Base-by-base conservation (phyloP, 1,284 basidiomycete species). In the Microbotryomycetes sp. region DNA sequence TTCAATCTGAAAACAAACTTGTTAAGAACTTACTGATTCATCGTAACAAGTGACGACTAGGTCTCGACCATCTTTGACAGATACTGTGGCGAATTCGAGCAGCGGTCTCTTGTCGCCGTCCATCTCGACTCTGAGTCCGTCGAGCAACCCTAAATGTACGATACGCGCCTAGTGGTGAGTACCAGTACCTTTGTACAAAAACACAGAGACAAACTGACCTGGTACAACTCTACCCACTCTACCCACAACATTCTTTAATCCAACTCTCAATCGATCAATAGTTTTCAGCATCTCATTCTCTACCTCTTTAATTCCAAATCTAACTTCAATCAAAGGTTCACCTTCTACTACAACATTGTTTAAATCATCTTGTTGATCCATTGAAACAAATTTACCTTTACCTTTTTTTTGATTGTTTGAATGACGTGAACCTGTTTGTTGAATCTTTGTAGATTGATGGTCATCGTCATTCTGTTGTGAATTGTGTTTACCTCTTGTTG, bases 41-140 rank as follows among this genome's bases (percentile, higher is more conserved):
- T 70, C 66, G 57, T 66, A 70, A 54, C 65, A 60, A 12, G 53
- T 60, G 2, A 70, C 64, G 42, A 68, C 23, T 4, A 70, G 42
- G 23, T 66, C 67, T 49, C 60, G 60, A 22, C 66, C 66, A 31
- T 63, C 66, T 49, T 68, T 62, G 55, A 70, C 67, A 0, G 64
- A 62, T 26, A 70, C 66, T 15, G 62, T 52, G 6, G 66, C 68
- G 23, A 64, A 68, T 22, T 68, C 68, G 42, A 56, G 54, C 49
- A 70, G 48, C 7, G 64, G 64, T 3, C 62, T 55, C 29, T 26
- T 25, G 48, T 58, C 52, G 2, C 66, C 68, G 3, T 70, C 68
- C 15, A 60, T 42, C 3, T 65, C 58, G 23, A 70, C 59, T 15
- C 50, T 52, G 16, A 70, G 45, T 26, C 56, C 58, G 53, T 70